phyloP scores from a whole-genome alignment of 2,329 filamentous ascomycete species.

The Microcyclospora tardicrescens region DNA sequence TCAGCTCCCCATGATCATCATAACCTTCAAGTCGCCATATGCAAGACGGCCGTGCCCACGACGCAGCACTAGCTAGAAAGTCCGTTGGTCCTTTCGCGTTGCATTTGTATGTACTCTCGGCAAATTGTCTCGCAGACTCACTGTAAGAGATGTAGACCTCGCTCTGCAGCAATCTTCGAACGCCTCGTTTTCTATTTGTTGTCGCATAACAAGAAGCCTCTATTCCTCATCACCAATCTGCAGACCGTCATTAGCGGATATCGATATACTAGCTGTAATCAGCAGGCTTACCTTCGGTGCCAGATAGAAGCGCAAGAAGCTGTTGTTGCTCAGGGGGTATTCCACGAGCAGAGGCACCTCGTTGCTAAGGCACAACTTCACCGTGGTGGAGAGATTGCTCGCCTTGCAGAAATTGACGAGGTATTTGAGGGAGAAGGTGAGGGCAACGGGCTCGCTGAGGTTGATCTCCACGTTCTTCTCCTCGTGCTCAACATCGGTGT shows the following conservation, averaged over 20 bases:
- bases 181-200: too few species aligned
- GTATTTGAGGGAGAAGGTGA: conserved; percentile 98
- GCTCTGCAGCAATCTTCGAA: too few species aligned
- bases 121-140: too few species aligned
- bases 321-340: conserved; percentile 68
- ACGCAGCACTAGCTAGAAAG: too few species aligned
- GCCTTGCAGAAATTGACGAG: conserved; percentile 99
- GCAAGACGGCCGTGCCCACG: too few species aligned
- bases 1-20: too few species aligned
- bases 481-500: conserved; percentile 81
- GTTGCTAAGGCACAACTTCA: conserved; percentile 88
- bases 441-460: conserved; percentile 77
- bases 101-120: too few species aligned
- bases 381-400: conserved; percentile 62
- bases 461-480: conserved; percentile 77
- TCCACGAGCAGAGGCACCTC: conserved; percentile 95
- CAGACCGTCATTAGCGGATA: background rate
- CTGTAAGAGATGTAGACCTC: too few species aligned
- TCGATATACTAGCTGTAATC: background rate
- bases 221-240: conserved; percentile 55
- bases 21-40: too few species aligned
- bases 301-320: conserved; percentile 92
- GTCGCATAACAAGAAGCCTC: background rate
- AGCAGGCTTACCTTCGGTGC: conserved; percentile 70
- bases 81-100: too few species aligned